Evolutionary conservation across 192 early-diverging fungal species (phyloP), one percentile per base, ranked within the genome.

Genomic region (Gigaspora rosea): DNA sequence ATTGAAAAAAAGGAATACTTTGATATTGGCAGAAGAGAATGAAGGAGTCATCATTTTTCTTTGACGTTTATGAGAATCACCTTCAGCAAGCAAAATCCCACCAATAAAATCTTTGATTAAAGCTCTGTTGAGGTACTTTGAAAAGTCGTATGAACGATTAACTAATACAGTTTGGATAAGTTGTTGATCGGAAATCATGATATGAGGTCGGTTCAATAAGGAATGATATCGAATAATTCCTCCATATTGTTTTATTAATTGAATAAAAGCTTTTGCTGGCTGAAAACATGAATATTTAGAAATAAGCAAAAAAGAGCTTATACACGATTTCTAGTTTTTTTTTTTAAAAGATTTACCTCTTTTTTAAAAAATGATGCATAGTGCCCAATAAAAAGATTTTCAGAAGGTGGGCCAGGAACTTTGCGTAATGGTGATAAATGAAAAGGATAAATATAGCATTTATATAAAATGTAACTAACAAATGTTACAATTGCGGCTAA

Each of bases 21-120:
- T 85, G 51, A 89, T 82, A 6, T 82, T 73, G 32, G 78, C 59
- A 64, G 81, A 67, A 11, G 74, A 76, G 51, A 90, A 90, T 13
- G 86, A 83, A 8, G 88, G 88, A 27, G 27, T 27, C 27, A 27
- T 27, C 27, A 27, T 27, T 27, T 27, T 27, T 27, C 27, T 27
- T 27, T 90, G 88, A 51, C 76, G 76, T 58, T 65, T 71, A 76
- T 90, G 88, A 8, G 35, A 80, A 58, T 80, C 82, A 1, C 88
- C 88, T 65, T 90, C 88, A 7, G 85, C 81, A 9, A 90, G 73
- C 48, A 90, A 52, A 10, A 90, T 62, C 15, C 88, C 88, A 48
- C 88, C 87, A 22, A 89, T 36, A 9, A 88, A 62, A 49, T 72
- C 54, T 3, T 78, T 71, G 18, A 89, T 51, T 16, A 64, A 66